Conservation (phyloP, 441 rosid genomes). For the Gossypium schwendimanii region DNA sequence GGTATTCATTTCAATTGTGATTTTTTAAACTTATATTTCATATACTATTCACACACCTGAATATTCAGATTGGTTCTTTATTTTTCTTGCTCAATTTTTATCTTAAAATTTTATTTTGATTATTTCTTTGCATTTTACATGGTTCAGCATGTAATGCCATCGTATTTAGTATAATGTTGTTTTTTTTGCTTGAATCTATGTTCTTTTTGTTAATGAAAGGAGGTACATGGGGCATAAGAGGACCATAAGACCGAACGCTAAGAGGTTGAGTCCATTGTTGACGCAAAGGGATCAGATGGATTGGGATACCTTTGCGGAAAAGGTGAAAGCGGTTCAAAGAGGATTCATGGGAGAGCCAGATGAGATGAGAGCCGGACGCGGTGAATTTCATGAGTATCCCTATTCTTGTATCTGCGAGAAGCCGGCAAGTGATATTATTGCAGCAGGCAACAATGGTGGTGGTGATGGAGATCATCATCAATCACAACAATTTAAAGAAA, state of each 20-base stretch:
- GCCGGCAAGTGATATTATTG: constrained; percentile 31
- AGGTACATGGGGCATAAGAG: constrained; percentile 94
- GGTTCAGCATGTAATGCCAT: background rate
- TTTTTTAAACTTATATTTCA: no score
- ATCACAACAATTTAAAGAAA: constrained; percentile 15
- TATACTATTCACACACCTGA: no score
- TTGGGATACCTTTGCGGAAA: constrained; percentile 71
- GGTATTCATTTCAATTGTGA: no score
- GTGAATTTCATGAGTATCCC: constrained; percentile 90
- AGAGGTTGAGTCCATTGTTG: constrained; percentile 73
- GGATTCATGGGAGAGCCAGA: constrained; percentile 98
- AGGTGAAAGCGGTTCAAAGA: constrained; percentile 66
- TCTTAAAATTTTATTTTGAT: background rate
- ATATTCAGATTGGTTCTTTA: no score
- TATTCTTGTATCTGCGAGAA: constrained; percentile 72
- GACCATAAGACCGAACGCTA: constrained; percentile 87
- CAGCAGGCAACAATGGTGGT: constrained; percentile 19
- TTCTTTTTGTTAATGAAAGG: constrained; percentile 30
- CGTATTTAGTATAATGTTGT: background rate
- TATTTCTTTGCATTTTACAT: background rate
- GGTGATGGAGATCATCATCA: no score
- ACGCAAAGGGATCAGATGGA: constrained; percentile 58
- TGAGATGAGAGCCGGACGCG: constrained; percentile 74
- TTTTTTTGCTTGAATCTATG: background rate
- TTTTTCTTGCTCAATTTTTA: no score